phyloP scores from a whole-genome alignment of 306 rosid species.

The Gleditsia sinensis region DNA sequence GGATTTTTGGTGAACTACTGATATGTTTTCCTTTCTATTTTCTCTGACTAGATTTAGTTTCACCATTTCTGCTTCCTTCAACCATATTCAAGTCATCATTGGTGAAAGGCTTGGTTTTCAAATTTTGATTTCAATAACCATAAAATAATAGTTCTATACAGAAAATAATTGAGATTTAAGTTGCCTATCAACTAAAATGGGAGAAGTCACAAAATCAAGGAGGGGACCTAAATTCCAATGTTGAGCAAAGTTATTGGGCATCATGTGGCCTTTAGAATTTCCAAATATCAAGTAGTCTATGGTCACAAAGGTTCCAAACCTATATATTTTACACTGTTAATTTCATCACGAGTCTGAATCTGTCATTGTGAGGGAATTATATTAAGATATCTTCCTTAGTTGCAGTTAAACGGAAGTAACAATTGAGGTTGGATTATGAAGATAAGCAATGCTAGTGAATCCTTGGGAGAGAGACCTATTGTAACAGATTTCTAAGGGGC shows the following conservation, averaged over 20 bases:
- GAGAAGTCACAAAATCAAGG: not conserved
- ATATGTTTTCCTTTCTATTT: not conserved
- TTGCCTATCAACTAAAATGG: not conserved
- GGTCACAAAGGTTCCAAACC: not conserved
- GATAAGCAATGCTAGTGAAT: not conserved
- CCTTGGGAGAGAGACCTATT: not conserved
- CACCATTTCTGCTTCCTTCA: not conserved
- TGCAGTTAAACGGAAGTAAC: not conserved
- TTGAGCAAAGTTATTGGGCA: not conserved
- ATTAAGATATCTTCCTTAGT: not conserved
- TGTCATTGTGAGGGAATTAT: not conserved
- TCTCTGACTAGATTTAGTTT: conserved; percentile 2
- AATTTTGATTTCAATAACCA: not conserved
- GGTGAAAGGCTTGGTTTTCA: conserved; percentile 13
- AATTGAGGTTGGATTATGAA: not conserved
- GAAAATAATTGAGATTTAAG: not conserved
- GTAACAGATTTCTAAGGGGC: not conserved
- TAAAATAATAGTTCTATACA: not conserved
- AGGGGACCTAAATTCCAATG: not conserved
- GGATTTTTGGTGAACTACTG: conserved; percentile 69
- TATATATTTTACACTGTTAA: not conserved
- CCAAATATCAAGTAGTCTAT: not conserved
- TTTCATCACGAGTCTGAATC: not conserved
- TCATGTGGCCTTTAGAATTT: not conserved
- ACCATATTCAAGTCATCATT: conserved; percentile 11